A percentile compares a stretch with the other conserved stretches of the same genome.
These are phyloP conservation scores for Setaria viridis DNA, from an alignment of 202 grass and related monocot genomes.

Conservation along the genomic window DNA sequence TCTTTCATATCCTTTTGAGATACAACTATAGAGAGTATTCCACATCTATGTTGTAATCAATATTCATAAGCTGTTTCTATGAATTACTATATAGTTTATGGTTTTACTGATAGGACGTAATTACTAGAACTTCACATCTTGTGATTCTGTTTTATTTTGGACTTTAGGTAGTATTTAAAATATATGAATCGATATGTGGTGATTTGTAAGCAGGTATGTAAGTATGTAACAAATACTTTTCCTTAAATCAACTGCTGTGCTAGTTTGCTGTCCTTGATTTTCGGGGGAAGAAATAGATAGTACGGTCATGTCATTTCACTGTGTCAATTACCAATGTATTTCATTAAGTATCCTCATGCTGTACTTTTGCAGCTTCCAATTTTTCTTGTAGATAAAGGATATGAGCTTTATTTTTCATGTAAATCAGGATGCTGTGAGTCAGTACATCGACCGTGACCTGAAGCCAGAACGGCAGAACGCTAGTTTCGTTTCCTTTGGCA, in stretches of 20 bases:
- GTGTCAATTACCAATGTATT: not conserved
- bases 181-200: not conserved
- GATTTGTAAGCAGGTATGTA: not conserved
- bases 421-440: constrained; percentile 65
- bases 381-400: constrained; percentile 65
- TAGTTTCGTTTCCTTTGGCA: no score
- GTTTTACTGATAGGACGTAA: constrained; percentile 7
- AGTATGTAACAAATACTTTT: constrained; percentile 26
- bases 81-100: not conserved
- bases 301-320: constrained; percentile 3
- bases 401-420: constrained; percentile 77
- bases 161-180: not conserved
- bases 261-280: constrained; percentile 16
- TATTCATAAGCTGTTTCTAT: not conserved
- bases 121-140: not conserved
- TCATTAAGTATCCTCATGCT: constrained; percentile 17
- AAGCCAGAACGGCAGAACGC: not conserved
- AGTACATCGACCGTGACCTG: constrained; percentile 29
- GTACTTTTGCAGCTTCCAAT: not conserved
- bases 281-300: not conserved
- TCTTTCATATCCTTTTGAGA: constrained; percentile 16
- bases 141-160: constrained; percentile 13
- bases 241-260: not conserved
- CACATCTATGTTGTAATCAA: constrained; percentile 10
- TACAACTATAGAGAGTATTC: not conserved